Conservation (phyloP, 2,329 filamentous ascomycete species). For the Didymella glomerata region DNA sequence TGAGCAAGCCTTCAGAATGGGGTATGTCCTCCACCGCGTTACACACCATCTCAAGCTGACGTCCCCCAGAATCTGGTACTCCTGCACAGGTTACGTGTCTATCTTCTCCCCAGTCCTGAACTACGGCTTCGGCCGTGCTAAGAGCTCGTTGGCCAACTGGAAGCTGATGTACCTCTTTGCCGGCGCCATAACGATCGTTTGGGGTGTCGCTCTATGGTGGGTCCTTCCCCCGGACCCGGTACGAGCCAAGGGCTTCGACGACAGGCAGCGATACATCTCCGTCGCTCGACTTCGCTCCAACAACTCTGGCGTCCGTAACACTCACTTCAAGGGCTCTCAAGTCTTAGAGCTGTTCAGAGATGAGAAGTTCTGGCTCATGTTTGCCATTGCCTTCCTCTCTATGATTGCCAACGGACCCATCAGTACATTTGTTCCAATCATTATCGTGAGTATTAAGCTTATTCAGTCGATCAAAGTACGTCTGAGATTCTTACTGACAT, state of each 20-base stretch:
- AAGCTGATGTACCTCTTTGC: slow-evolving; percentile 40
- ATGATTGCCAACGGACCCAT: slow-evolving; percentile 40
- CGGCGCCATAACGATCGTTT: slow-evolving; percentile 30
- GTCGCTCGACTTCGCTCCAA: slow-evolving; percentile 75
- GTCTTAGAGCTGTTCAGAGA: slow-evolving; percentile 64
- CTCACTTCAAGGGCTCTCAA: slow-evolving; percentile 71
- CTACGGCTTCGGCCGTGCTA: slow-evolving; percentile 39
- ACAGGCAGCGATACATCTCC: slow-evolving; percentile 55
- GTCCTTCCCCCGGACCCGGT: slow-evolving; percentile 55
- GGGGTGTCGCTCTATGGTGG: slow-evolving; percentile 42
- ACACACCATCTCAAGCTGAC: slow-evolving; percentile 3
- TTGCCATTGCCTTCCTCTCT: slow-evolving; percentile 32
- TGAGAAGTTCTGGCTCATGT: slow-evolving; percentile 61
- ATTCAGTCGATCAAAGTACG: not conserved
- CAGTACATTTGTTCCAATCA: slow-evolving; percentile 32
- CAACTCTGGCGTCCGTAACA: slow-evolving; percentile 75
- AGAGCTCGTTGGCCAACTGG: slow-evolving; percentile 27
- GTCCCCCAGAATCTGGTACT: slow-evolving; percentile 60
- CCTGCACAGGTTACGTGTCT: slow-evolving; percentile 58
- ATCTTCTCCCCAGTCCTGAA: slow-evolving; percentile 33
- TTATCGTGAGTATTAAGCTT: slow-evolving; percentile 21
- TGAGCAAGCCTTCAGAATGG: slow-evolving; percentile 69
- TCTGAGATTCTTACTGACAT: not conserved
- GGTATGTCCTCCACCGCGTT: slow-evolving; percentile 38
- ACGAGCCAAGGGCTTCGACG: slow-evolving; percentile 44